Conservation (phyloP, 2,329 filamentous ascomycete genomes). For the Hypoxylon sp. region DNA sequence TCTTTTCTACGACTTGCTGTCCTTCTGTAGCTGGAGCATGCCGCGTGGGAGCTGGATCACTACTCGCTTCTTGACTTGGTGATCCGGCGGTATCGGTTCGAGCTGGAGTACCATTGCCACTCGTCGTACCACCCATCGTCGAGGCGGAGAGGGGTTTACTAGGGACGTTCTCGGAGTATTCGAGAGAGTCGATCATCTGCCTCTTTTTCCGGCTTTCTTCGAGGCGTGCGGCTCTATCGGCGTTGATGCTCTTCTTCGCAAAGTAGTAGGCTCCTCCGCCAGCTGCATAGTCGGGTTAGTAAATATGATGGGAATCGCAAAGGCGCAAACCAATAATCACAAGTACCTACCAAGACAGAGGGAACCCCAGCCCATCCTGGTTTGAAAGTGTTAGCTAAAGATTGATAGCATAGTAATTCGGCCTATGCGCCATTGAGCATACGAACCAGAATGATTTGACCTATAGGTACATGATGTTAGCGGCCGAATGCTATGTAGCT, state of each 20-base stretch:
- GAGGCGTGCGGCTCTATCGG: constrained; percentile 80
- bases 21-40: constrained; percentile 80
- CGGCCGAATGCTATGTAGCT: constrained; percentile 17
- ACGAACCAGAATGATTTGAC: constrained; percentile 74
- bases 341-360: constrained; percentile 78
- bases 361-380: constrained; percentile 90
- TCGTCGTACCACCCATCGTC: constrained; percentile 53
- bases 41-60: constrained; percentile 86
- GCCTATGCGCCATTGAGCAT: constrained; percentile 12
- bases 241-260: constrained; percentile 94
- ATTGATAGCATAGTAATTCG: constrained; percentile 21
- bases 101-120: constrained; percentile 61
- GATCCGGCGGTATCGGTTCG: constrained; percentile 69
- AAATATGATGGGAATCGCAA: constrained; percentile 27
- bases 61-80: constrained; percentile 77
- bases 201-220: constrained; percentile 75
- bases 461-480: constrained; percentile 53
- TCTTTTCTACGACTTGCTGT: constrained; percentile 77
- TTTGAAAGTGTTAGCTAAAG: constrained; percentile 5
- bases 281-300: constrained; percentile 61
- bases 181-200: constrained; percentile 67
- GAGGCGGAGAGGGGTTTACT: constrained; percentile 51
- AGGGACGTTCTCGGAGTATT: constrained; percentile 58
- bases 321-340: background rate
- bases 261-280: constrained; percentile 95